phyloP scores from a whole-genome alignment of 2,329 filamentous ascomycete species.

The Pyrenochaeta sp. region DNA sequence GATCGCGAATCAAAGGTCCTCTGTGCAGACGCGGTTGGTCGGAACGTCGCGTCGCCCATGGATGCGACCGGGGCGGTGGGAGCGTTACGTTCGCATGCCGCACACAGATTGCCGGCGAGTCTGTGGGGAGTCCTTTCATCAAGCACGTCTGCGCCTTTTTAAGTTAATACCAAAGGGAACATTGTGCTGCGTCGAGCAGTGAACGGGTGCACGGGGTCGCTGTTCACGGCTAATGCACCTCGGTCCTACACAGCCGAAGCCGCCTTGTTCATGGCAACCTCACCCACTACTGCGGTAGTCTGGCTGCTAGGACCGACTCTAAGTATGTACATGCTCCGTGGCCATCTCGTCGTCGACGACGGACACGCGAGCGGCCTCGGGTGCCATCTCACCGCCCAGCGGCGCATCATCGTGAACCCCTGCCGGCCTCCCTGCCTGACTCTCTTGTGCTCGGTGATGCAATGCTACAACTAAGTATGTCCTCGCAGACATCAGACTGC shows the following conservation, averaged over 20 bases:
- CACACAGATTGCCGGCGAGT: constrained; percentile 28
- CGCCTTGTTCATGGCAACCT: constrained; percentile 36
- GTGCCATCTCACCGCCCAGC: constrained; percentile 46
- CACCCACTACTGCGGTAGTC: too few species aligned
- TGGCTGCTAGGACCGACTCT: too few species aligned
- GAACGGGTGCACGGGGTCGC: constrained; percentile 45
- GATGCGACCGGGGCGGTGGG: constrained; percentile 37
- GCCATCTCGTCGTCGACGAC: too few species aligned
- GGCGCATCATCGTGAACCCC: constrained; percentile 39
- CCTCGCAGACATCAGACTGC: constrained; percentile 17
- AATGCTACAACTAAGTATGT: constrained; percentile 6
- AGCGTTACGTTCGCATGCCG: constrained; percentile 39
- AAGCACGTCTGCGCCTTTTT: constrained; percentile 17
- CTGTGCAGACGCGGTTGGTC: constrained; percentile 27
- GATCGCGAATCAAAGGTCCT: constrained; percentile 19
- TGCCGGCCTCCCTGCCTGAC: too few species aligned
- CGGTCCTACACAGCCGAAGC: constrained; percentile 38
- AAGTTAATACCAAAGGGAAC: too few species aligned
- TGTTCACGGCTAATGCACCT: constrained; percentile 48
- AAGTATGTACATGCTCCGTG: too few species aligned
- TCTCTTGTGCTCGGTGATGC: too few species aligned
- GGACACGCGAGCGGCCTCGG: constrained; percentile 31
- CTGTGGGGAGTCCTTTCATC: constrained; percentile 33
- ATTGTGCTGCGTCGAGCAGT: too few species aligned
- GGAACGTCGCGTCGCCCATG: constrained; percentile 34